Evolutionary conservation across 768 basidiomycete species (phyloP).

Genomic region (Russula foetens): DNA sequence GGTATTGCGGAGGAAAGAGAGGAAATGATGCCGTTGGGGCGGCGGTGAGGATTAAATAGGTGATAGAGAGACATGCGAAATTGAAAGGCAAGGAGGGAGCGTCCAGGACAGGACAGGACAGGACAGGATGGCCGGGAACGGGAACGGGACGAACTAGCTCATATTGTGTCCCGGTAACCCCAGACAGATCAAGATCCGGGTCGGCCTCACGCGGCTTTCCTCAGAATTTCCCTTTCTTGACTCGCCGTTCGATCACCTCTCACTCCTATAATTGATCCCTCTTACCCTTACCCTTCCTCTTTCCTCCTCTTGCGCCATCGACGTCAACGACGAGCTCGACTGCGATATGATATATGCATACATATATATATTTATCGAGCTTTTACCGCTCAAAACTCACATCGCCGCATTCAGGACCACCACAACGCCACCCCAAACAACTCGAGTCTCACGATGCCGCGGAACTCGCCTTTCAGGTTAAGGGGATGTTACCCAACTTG

Average conservation of each 20-base stretch:
- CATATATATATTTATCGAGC: too few species aligned
- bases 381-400: too few species aligned
- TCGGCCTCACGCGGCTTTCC: not conserved
- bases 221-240: not conserved
- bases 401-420: not conserved
- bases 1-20: not conserved
- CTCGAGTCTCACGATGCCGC: not conserved
- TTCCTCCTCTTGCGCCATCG: too few species aligned
- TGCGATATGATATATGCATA: too few species aligned
- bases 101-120: too few species aligned
- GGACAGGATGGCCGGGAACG: too few species aligned
- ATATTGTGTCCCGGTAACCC: slow-evolving; percentile 8
- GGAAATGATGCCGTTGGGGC: not conserved
- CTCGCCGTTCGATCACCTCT: slow-evolving; percentile 5
- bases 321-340: too few species aligned
- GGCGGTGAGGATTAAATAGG: slow-evolving; percentile 14
- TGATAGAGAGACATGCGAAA: not conserved
- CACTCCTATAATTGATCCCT: slow-evolving; percentile 7
- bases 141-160: not conserved
- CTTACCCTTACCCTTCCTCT: too few species aligned
- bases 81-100: not conserved
- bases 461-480: not conserved
- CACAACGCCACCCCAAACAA: not conserved
- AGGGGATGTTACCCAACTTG: not conserved
- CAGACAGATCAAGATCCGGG: slow-evolving; percentile 16